These are phyloP conservation scores for Oenanthe sinensis DNA, from an alignment of 129 eudicot genomes.

Conservation along the genomic window DNA sequence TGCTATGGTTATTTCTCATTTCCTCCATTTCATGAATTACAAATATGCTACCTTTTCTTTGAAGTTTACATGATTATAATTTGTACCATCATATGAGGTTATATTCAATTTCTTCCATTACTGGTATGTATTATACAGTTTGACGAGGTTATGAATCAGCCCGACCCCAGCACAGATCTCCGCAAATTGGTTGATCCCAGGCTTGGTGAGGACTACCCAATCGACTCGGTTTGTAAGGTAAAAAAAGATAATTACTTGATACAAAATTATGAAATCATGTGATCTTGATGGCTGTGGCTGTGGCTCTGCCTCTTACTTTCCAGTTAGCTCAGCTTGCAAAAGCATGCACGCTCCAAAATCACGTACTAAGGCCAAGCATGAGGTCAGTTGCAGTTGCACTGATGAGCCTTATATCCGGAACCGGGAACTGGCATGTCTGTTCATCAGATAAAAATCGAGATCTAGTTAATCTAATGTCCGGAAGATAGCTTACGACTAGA, in stretches of 20 bases:
- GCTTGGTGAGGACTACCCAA: slow-evolving; percentile 63
- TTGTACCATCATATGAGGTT: neutral
- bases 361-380: slow-evolving; percentile 84
- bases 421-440: slow-evolving; percentile 56
- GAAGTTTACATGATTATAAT: neutral
- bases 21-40: neutral
- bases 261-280: neutral
- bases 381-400: slow-evolving; percentile 81
- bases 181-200: slow-evolving; percentile 60
- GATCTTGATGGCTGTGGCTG: neutral
- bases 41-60: neutral
- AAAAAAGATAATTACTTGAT: neutral
- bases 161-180: slow-evolving; percentile 43
- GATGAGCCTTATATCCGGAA: slow-evolving; percentile 52
- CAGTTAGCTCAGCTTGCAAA: slow-evolving; percentile 69
- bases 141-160: slow-evolving; percentile 57
- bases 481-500: slow-evolving; percentile 27
- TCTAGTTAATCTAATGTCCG: slow-evolving; percentile 50
- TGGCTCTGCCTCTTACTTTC: slow-evolving; percentile 3
- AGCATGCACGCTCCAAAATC: slow-evolving; percentile 76
- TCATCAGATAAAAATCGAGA: slow-evolving; percentile 51
- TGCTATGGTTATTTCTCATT: slow-evolving; percentile 48
- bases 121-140: slow-evolving; percentile 34
- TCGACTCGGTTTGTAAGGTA: slow-evolving; percentile 71
- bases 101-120: neutral